Percentiles rank a stretch among this genome's conserved stretches.
These are phyloP conservation scores for Metarhizium rileyi DNA, from an alignment of 2,329 filamentous ascomycete genomes.

Conservation along the genomic window DNA sequence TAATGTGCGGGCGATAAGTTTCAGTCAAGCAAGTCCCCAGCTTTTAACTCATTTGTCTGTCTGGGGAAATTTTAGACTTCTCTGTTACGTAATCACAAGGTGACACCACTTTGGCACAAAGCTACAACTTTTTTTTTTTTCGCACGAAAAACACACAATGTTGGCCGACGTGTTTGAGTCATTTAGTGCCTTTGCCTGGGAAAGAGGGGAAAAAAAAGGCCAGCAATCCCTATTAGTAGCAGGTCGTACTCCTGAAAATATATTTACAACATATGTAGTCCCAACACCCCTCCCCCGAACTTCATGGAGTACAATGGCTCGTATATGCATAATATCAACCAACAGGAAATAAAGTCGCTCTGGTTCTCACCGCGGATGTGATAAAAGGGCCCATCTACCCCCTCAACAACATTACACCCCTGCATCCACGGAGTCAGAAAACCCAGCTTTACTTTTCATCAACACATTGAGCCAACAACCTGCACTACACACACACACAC, in stretches of 20 bases:
- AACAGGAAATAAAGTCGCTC: background rate
- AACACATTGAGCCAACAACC: no score
- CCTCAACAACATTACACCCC: background rate
- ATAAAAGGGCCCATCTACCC: background rate
- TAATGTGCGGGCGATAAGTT: no score
- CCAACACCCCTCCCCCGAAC: background rate
- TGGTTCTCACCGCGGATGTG: background rate
- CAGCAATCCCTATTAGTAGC: background rate
- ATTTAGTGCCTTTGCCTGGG: no score
- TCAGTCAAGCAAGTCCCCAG: no score
- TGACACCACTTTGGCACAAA: no score
- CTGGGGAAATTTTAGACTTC: background rate
- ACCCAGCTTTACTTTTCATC: background rate
- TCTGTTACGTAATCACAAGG: background rate
- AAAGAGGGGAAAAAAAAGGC: background rate
- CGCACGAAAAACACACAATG: no score
- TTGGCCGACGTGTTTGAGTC: no score
- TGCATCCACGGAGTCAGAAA: background rate
- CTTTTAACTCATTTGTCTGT: no score
- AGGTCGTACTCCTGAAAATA: conserved; percentile 2
- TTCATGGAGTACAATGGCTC: conserved; percentile 2
- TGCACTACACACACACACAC: no score
- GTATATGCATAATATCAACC: background rate
- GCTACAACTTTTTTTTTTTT: no score
- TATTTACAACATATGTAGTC: conserved; percentile 3